phyloP scores from a whole-genome alignment of 208 protist genomes.

The Trypanosoma congolense region DNA sequence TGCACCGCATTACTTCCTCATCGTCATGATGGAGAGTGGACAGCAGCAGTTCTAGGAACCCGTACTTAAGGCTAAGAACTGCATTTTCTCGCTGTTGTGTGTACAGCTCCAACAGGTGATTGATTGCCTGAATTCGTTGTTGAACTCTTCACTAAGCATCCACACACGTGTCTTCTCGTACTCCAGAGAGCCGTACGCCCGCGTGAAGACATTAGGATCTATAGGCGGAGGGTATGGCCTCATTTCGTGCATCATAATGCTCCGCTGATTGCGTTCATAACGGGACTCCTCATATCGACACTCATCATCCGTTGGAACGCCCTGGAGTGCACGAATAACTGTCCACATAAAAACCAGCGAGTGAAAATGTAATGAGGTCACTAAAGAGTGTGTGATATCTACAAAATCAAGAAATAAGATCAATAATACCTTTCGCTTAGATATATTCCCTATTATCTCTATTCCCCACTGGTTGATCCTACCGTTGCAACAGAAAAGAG shows the following conservation, averaged over 20 bases:
- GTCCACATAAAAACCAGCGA: slow-evolving; percentile 46
- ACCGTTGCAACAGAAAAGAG: too few relatives aligned
- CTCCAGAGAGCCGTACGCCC: slow-evolving; percentile 52
- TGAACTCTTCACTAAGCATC: slow-evolving; percentile 49
- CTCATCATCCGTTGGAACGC: slow-evolving; percentile 25
- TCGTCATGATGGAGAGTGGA: slow-evolving; percentile 53
- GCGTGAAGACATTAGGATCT: slow-evolving; percentile 58
- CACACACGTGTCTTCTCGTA: slow-evolving; percentile 72
- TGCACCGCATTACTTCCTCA: slow-evolving; percentile 51
- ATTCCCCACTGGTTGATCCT: too few relatives aligned
- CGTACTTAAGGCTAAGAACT: slow-evolving; percentile 43
- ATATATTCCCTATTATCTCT: too few relatives aligned
- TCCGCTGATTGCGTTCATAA: slow-evolving; percentile 52
- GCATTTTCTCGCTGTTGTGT: slow-evolving; percentile 62
- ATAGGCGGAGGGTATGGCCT: slow-evolving; percentile 49
- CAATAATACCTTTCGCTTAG: too few relatives aligned
- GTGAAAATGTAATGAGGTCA: too few relatives aligned
- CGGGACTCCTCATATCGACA: slow-evolving; percentile 7
- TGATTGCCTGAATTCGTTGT: slow-evolving; percentile 55
- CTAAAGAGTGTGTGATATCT: too few relatives aligned
- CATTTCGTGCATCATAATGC: slow-evolving; percentile 70
- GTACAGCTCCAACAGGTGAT: slow-evolving; percentile 70
- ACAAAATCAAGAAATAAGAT: too few relatives aligned
- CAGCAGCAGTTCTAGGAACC: slow-evolving; percentile 53
- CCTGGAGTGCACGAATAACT: slow-evolving; percentile 64